Evolutionary conservation across 345 rosid genomes (phyloP).

Genomic region (Leavenworthia alabamica): DNA sequence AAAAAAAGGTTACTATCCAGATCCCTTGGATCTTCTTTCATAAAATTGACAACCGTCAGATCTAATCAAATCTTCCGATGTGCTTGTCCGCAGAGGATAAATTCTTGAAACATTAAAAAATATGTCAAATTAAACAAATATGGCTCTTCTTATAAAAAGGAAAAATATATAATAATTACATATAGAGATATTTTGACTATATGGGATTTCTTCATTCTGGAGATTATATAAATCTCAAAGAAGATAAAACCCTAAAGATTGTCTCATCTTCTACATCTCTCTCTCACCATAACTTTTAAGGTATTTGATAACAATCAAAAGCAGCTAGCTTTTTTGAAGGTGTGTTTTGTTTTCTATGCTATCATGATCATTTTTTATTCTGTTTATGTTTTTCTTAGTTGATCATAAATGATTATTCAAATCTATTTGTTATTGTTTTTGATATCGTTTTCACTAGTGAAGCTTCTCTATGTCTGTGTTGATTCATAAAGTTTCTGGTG

Average conservation of each 20-base stretch:
- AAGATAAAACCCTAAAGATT: constrained; percentile 30
- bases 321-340: not conserved
- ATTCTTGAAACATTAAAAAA: constrained; percentile 18
- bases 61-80: not conserved
- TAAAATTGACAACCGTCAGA: not conserved
- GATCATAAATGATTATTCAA: too few relatives aligned
- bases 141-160: too few relatives aligned
- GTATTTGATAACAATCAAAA: not conserved
- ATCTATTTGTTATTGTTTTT: not conserved
- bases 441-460: constrained; percentile 3
- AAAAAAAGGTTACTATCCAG: not conserved
- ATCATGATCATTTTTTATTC: constrained; percentile 21
- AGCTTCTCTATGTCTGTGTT: constrained; percentile 14
- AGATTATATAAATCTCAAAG: not conserved
- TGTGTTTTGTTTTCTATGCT: not conserved
- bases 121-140: too few relatives aligned
- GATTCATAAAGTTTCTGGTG: not conserved
- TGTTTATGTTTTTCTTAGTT: not conserved
- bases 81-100: constrained; percentile 1
- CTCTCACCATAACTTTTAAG: constrained; percentile 7
- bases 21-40: not conserved
- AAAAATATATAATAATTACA: not conserved
- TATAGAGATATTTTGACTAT: not conserved
- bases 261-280: constrained; percentile 17
- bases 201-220: constrained; percentile 15